Percentiles rank a stretch among this genome's conserved stretches.
phyloP scores from a whole-genome alignment of 2,329 filamentous ascomycete genomes.

The Aspergillus niger region DNA sequence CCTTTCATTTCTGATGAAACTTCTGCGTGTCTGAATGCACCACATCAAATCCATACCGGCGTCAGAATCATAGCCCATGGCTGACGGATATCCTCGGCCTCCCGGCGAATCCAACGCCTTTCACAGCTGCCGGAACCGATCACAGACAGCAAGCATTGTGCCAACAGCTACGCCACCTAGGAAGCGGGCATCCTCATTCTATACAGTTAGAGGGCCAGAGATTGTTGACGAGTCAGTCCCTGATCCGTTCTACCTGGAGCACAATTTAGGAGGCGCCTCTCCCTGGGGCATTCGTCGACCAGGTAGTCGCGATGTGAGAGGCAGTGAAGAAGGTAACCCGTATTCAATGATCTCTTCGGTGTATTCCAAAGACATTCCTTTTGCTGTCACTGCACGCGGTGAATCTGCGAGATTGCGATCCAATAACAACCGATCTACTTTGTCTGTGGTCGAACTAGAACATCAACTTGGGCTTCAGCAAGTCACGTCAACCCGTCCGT shows the following conservation, averaged over 20 bases:
- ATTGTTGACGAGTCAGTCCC: slow-evolving; percentile 37
- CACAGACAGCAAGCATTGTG: slow-evolving; percentile 33
- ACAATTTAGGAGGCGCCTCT: slow-evolving; percentile 33
- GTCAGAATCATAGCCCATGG: slow-evolving; percentile 40
- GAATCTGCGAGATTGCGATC: slow-evolving; percentile 17
- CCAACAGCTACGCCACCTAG: slow-evolving; percentile 31
- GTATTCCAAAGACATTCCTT: slow-evolving; percentile 23
- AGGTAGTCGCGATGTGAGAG: slow-evolving; percentile 35
- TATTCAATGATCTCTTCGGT: slow-evolving; percentile 35
- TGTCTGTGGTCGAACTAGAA: slow-evolving; percentile 36
- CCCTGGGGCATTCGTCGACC: slow-evolving; percentile 29
- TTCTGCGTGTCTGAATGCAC: slow-evolving; percentile 12
- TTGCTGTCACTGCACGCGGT: slow-evolving; percentile 15
- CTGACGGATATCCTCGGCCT: slow-evolving; percentile 36
- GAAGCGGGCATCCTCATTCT: slow-evolving; percentile 36
- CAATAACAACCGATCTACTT: slow-evolving; percentile 31
- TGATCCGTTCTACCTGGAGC: slow-evolving; percentile 44
- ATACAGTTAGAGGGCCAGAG: slow-evolving; percentile 28
- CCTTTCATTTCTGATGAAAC: slow-evolving; percentile 18
- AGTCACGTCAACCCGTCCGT: slow-evolving; percentile 26
- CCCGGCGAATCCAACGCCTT: slow-evolving; percentile 38
- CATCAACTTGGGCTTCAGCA: slow-evolving; percentile 33
- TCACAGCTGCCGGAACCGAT: slow-evolving; percentile 34
- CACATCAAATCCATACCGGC: slow-evolving; percentile 1
- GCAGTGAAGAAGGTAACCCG: slow-evolving; percentile 31